Conservation (phyloP, 2,329 filamentous ascomycete genomes). For the Pseudocercospora pini-densiflorae region DNA sequence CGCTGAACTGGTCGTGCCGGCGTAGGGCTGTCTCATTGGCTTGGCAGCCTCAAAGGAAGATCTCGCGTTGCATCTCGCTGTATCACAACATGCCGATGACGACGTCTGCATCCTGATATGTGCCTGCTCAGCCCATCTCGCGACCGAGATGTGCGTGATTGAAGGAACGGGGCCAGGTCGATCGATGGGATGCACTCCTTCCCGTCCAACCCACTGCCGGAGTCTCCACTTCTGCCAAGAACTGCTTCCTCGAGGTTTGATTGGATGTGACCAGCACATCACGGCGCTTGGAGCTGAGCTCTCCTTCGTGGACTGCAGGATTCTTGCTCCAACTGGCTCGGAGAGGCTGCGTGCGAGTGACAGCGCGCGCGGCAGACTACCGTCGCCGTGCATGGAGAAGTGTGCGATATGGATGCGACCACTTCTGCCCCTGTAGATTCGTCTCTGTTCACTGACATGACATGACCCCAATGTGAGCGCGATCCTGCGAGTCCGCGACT, state of each 20-base stretch:
- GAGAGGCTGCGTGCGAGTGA: slow-evolving; percentile 2
- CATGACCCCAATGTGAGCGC: slow-evolving; percentile 5
- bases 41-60: not conserved
- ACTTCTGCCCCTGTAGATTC: slow-evolving; percentile 5
- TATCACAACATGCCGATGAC: not conserved
- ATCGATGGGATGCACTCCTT: not conserved
- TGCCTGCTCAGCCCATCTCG: not conserved
- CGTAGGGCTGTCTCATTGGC: too few relatives aligned
- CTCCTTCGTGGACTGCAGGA: slow-evolving; percentile 8
- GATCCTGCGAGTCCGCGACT: slow-evolving; percentile 1
- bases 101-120: not conserved
- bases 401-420: slow-evolving; percentile 7
- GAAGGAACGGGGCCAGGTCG: not conserved
- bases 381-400: slow-evolving; percentile 1
- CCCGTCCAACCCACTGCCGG: not conserved
- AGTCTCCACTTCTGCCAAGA: not conserved
- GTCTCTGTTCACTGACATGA: not conserved
- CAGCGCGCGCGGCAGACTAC: slow-evolving; percentile 1
- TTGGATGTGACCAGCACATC: slow-evolving; percentile 5
- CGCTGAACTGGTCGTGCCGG: too few relatives aligned
- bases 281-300: slow-evolving; percentile 10
- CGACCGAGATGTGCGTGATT: not conserved
- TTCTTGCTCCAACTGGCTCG: slow-evolving; percentile 1
- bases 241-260: not conserved
- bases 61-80: not conserved